A percentile compares a stretch with the other conserved stretches of the same genome.
phyloP scores from a whole-genome alignment of 768 basidiomycete genomes.

The Amanita thiersii region DNA sequence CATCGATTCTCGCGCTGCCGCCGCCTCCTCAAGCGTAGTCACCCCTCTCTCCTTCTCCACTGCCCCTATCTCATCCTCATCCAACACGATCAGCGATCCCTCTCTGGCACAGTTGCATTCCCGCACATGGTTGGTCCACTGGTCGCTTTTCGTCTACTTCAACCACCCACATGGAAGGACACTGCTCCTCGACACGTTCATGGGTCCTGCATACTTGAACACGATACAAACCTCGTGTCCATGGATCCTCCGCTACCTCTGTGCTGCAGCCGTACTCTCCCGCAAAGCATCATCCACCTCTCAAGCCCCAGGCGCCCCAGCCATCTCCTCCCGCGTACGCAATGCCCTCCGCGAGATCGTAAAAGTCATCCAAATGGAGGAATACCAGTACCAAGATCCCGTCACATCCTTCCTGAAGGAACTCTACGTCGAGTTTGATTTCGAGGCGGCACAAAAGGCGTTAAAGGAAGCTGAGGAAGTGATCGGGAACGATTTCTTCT shows the following conservation, averaged over 20 bases:
- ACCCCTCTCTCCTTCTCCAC: neutral
- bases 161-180: conserved; percentile 91
- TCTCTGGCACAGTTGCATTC: conserved; percentile 86
- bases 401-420: conserved; percentile 91
- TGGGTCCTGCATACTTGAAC: conserved; percentile 94
- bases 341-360: conserved; percentile 89
- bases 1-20: conserved; percentile 65
- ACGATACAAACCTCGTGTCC: conserved; percentile 95
- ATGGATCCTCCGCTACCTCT: conserved; percentile 92
- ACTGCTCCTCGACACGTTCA: conserved; percentile 92
- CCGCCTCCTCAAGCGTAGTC: conserved; percentile 15
- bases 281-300: conserved; percentile 61
- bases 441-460: conserved; percentile 87
- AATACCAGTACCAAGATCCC: conserved; percentile 94
- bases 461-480: conserved; percentile 73
- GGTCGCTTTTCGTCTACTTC: conserved; percentile 98
- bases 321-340: conserved; percentile 62
- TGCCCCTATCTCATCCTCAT: conserved; percentile 17
- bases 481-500: conserved; percentile 89
- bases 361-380: conserved; percentile 89
- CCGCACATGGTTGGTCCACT: conserved; percentile 94
- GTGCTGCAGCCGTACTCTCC: conserved; percentile 87
- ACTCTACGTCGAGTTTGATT: conserved; percentile 93
- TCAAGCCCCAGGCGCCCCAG: conserved; percentile 27
- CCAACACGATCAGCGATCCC: conserved; percentile 39